Conservation (phyloP, 202 grass and related monocot genomes). For the Zizania palustris region DNA sequence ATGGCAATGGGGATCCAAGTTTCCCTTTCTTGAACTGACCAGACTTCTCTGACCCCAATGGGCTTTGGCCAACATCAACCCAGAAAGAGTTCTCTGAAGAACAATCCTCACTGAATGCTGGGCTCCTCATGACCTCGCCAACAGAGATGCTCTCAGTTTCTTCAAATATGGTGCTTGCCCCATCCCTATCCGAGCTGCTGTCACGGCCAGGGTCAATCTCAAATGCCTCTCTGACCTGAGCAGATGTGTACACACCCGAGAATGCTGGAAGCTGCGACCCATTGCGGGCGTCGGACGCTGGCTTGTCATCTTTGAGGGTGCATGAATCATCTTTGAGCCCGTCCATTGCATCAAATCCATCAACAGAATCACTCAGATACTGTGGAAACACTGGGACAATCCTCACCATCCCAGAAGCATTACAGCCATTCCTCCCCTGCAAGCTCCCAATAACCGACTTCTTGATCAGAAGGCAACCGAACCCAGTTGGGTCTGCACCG, state of each 20-base stretch:
- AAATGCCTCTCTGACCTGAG: conserved; percentile 94
- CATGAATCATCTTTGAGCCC: conserved; percentile 67
- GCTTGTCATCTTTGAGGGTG: conserved; percentile 56
- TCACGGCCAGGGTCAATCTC: conserved; percentile 86
- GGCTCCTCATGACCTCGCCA: conserved; percentile 92
- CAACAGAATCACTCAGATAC: conserved; percentile 91
- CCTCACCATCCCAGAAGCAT: conserved; percentile 90
- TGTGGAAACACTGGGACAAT: conserved; percentile 96
- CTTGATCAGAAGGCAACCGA: conserved; percentile 98
- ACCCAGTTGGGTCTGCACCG: conserved; percentile 90
- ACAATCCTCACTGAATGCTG: conserved; percentile 95
- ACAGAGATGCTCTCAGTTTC: conserved; percentile 92
- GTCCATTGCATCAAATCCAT: conserved; percentile 76
- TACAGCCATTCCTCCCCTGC: conserved; percentile 83
- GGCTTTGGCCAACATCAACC: conserved; percentile 97
- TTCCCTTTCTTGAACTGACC: conserved; percentile 82
- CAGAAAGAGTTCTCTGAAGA: conserved; percentile 97
- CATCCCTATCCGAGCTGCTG: conserved; percentile 92
- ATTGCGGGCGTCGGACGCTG: conserved; percentile 45
- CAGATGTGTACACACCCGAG: conserved; percentile 89
- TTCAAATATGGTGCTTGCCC: conserved; percentile 93
- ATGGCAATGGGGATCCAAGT: conserved; percentile 85
- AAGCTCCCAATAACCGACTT: conserved; percentile 93
- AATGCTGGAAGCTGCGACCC: conserved; percentile 82
- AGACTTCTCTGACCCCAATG: conserved; percentile 72